A percentile compares a stretch with the other conserved stretches of the same genome.
Conservation (phyloP, 495 filamentous ascomycete genomes). For the Apiosordaria backusii region DNA sequence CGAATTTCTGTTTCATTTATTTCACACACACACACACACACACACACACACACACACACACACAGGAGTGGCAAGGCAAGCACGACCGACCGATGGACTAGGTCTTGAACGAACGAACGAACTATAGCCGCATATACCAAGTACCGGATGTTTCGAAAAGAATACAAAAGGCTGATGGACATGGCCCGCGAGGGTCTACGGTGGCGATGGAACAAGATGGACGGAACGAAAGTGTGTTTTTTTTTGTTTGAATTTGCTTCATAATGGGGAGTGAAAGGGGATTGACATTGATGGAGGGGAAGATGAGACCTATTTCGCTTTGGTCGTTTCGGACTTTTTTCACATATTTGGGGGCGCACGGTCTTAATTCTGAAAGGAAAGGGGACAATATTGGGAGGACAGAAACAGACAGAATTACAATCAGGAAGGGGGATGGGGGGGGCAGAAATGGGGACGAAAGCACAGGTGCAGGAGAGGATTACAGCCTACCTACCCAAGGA, state of each 20-base stretch:
- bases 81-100: not conserved
- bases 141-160: not conserved
- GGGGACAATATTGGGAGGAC: not conserved
- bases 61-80: no score
- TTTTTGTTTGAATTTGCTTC: not conserved
- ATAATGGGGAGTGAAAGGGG: not conserved
- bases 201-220: not conserved
- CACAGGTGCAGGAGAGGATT: not conserved
- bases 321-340: no score
- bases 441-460: not conserved
- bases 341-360: no score
- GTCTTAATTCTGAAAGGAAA: not conserved
- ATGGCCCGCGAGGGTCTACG: not conserved
- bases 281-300: no score
- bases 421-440: not conserved
- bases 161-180: not conserved
- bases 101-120: not conserved
- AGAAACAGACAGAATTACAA: not conserved
- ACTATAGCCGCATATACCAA: not conserved
- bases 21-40: not conserved
- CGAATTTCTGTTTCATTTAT: conserved; percentile 1
- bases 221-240: not conserved
- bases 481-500: not conserved
- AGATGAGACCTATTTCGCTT: no score
- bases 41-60: no score